Base-by-base conservation (phyloP, 2,329 filamentous ascomycete genomes). In the Neophaeococcomyces aloes region DNA sequence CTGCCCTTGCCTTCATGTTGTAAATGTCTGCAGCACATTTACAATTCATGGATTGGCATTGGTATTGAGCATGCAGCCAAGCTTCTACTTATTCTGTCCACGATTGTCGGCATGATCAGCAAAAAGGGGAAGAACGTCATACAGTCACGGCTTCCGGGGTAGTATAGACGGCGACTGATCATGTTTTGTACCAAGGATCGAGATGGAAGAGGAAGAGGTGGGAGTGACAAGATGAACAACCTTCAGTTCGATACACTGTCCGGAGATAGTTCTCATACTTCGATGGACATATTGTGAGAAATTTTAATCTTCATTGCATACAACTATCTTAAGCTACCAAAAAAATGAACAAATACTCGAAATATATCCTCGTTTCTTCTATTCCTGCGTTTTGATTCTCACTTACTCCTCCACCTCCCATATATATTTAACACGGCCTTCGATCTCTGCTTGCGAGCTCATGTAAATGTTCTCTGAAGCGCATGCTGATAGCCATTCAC, bases 1-100 rank as follows among this genome's bases (percentile, higher is more conserved):
- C 41, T 32, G 41, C 41, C 41, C 37, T 44, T 38, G 41, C 41
- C 34, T 44, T 44, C 41, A 44, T 44, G 41, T 18, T 44, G 34
- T 44, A 44, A 38, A 37, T 38, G 34, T 44, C 34, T 37, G 33
- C 41, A 37, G 41, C n/a, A 30, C 41, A 44, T 44, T 38, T 37
- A 14, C 41, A 35, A 30, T 19, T 15, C 41, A 25, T 36, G 32
- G 21, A 35, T 29, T 35, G 5, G 8, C 23, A 27, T 27, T 27
- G 23, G 23, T 27, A 27, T 27, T 42, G 30, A 35, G 39, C 30
- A 14, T 35, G 31, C 39, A 35, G 39, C 39, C 21, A 35, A 34
- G 31, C 39, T 42, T 42, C 30, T 33, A 23, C 29, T 42, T 15
- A 11, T 15, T 11, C 14, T 7, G 8, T 21, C 33, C 25, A 19